phyloP scores from a whole-genome alignment of 192 early-diverging fungal species.

The Endogone sp. region DNA sequence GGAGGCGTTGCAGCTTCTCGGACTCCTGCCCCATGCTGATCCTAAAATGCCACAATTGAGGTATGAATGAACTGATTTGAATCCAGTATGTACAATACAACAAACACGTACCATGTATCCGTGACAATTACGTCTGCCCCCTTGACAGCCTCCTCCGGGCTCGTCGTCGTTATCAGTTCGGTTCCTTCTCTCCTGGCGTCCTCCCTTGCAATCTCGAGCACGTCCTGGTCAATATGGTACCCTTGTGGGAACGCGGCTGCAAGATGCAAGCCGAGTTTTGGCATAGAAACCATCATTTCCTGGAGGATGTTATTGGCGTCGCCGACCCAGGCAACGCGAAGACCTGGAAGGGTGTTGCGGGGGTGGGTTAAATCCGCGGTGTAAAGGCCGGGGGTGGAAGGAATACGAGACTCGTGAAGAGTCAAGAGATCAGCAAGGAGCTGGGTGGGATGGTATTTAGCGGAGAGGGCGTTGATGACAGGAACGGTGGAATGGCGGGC shows the following conservation, averaged over 20 bases:
- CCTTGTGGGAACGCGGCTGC: conserved; percentile 80
- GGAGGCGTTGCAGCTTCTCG: conserved; percentile 80
- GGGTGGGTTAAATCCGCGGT: conserved; percentile 46
- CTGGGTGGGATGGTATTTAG: conserved; percentile 95
- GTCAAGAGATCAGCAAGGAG: conserved; percentile 95
- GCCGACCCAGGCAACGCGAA: conserved; percentile 96
- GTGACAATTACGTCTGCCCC: conserved; percentile 91
- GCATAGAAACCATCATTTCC: conserved; percentile 84
- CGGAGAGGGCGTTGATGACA: conserved; percentile 94
- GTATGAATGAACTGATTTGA: no score
- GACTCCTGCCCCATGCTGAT: conserved; percentile 97
- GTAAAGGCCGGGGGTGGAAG: conserved; percentile 31
- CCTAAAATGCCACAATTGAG: conserved; percentile 25
- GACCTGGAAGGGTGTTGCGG: conserved; percentile 52
- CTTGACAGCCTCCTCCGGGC: conserved; percentile 74
- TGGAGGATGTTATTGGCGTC: conserved; percentile 98
- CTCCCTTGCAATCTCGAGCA: conserved; percentile 61
- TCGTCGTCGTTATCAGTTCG: conserved; percentile 49
- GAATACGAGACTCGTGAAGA: conserved; percentile 75
- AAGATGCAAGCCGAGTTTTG: conserved; percentile 82
- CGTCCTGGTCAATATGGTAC: conserved; percentile 69
- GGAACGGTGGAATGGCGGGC: conserved; percentile 87
- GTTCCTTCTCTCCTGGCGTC: conserved; percentile 56
- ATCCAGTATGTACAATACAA: no score
- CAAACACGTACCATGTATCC: conserved; percentile 79